phyloP scores from a whole-genome alignment of 2,329 filamentous ascomycete genomes.

The Neonectria sp. region DNA sequence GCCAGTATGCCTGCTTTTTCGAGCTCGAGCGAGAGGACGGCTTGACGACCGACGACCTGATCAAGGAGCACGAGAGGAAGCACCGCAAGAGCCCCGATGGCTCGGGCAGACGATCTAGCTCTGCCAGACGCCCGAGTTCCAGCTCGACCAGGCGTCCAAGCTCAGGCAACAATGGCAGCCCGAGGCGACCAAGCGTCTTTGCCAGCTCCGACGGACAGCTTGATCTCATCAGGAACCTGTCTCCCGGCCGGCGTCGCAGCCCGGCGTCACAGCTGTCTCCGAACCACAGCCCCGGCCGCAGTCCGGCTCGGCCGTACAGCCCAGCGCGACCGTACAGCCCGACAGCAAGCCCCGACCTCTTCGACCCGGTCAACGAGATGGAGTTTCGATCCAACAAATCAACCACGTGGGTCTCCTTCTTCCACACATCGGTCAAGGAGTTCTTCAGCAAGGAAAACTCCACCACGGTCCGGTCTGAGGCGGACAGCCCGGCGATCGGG shows the following conservation, averaged over 20 bases:
- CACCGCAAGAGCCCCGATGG: conserved; percentile 42
- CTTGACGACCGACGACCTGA: conserved; percentile 58
- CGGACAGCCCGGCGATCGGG: conserved; percentile 47
- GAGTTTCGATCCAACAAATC: conserved; percentile 60
- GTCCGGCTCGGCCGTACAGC: conserved; percentile 22
- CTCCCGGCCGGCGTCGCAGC: conserved; percentile 31
- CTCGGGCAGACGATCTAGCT: conserved; percentile 40
- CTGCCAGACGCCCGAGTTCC: conserved; percentile 40
- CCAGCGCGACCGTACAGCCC: conserved; percentile 46
- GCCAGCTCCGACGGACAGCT: conserved; percentile 28
- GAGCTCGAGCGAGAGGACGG: conserved; percentile 61
- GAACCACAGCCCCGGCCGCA: conserved; percentile 24
- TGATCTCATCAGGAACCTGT: conserved; percentile 41
- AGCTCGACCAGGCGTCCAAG: conserved; percentile 39
- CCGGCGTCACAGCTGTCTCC: conserved; percentile 20
- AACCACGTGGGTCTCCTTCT: conserved; percentile 57
- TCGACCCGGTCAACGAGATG: conserved; percentile 52
- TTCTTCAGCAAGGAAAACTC: conserved; percentile 56
- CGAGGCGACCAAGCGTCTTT: conserved; percentile 31
- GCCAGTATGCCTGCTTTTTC: conserved; percentile 64
- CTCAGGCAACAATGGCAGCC: conserved; percentile 38
- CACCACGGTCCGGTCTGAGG: conserved; percentile 31
- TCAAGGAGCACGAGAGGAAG: conserved; percentile 55
- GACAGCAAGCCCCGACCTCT: conserved; percentile 49
- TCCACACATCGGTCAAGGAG: conserved; percentile 57